Conservation (phyloP, 2,329 filamentous ascomycete genomes). For the Metarhizium album region DNA sequence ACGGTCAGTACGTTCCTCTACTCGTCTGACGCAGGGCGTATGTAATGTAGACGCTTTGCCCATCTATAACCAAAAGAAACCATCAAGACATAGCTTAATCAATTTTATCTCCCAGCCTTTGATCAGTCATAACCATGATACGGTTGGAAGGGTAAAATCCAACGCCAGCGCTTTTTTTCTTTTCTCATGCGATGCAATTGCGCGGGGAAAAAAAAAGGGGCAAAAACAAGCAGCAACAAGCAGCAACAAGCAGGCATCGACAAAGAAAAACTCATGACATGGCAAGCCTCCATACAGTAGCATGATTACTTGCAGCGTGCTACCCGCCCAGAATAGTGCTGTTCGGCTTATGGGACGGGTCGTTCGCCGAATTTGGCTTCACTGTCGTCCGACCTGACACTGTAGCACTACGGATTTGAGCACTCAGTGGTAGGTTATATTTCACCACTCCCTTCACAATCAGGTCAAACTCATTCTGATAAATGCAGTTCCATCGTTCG, state of each 20-base stretch:
- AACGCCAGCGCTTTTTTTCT: conserved; percentile 21
- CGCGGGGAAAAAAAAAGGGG: conserved; percentile 22
- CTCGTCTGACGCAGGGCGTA: neutral
- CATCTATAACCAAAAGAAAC: conserved; percentile 16
- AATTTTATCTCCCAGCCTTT: conserved; percentile 13
- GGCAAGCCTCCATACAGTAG: neutral
- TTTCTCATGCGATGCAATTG: conserved; percentile 24
- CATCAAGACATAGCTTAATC: conserved; percentile 12
- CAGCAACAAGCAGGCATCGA: neutral
- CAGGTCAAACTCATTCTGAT: conserved; percentile 86
- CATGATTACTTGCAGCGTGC: neutral
- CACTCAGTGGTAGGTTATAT: conserved; percentile 58
- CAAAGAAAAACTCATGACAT: neutral
- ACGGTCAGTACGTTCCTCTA: neutral
- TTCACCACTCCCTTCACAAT: conserved; percentile 86
- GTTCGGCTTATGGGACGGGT: conserved; percentile 58
- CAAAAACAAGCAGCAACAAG: too few relatives aligned
- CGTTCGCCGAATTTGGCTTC: conserved; percentile 51
- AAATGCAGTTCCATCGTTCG: conserved; percentile 79
- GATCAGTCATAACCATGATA: conserved; percentile 18
- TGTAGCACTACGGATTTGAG: conserved; percentile 46
- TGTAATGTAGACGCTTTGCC: conserved; percentile 3
- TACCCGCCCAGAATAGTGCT: conserved; percentile 43
- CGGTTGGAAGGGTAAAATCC: conserved; percentile 17
- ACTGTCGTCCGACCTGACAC: conserved; percentile 50